Conservation (phyloP, 208 protist genomes). For the Leishmania major region DNA sequence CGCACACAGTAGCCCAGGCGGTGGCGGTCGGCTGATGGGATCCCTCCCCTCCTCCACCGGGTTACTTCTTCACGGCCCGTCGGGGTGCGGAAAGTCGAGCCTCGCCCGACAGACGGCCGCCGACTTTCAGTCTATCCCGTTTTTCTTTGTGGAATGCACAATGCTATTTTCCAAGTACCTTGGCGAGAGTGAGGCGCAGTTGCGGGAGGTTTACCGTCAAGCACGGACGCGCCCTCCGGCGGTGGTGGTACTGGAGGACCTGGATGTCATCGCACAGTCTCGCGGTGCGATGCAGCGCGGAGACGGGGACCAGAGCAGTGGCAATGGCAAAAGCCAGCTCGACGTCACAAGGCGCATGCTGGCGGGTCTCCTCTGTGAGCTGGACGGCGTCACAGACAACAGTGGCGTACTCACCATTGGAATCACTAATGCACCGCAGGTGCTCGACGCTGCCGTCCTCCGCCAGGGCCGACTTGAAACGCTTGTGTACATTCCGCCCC, state of each 20-base stretch:
- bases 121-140: slow-evolving; percentile 45
- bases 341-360: slow-evolving; percentile 90
- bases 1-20: neutral
- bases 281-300: slow-evolving; percentile 42
- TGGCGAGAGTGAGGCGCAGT: slow-evolving; percentile 86
- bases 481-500: slow-evolving; percentile 63
- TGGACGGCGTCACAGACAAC: slow-evolving; percentile 95
- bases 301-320: slow-evolving; percentile 10
- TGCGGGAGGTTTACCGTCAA: slow-evolving; percentile 75
- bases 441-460: slow-evolving; percentile 95
- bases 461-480: slow-evolving; percentile 95
- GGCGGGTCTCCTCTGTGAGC: slow-evolving; percentile 96
- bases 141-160: slow-evolving; percentile 77
- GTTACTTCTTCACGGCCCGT: slow-evolving; percentile 82
- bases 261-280: slow-evolving; percentile 80
- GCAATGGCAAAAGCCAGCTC: slow-evolving; percentile 27
- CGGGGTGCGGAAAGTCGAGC: slow-evolving; percentile 82
- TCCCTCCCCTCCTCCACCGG: slow-evolving; percentile 64
- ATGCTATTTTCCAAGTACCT: slow-evolving; percentile 89
- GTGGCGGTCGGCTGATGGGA: slow-evolving; percentile 32
- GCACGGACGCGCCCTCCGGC: slow-evolving; percentile 66
- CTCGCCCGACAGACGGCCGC: slow-evolving; percentile 41
- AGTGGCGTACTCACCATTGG: slow-evolving; percentile 92
- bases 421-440: slow-evolving; percentile 73
- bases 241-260: slow-evolving; percentile 86